Evolutionary conservation across 306 rosid species (phyloP).

Genomic region (Sesbania bispinosa): DNA sequence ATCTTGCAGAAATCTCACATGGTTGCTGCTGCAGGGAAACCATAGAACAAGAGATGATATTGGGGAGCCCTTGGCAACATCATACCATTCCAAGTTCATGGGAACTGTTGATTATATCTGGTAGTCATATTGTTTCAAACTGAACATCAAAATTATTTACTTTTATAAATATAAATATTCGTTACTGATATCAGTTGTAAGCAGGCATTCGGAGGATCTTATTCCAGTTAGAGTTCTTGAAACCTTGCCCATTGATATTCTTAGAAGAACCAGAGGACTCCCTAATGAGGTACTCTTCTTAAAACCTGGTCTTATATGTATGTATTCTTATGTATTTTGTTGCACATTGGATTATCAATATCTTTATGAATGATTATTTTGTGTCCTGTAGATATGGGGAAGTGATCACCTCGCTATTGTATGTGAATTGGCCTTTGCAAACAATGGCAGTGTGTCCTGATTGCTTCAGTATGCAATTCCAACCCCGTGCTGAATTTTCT

Average conservation of each 20-base stretch:
- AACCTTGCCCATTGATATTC: constrained; percentile 64
- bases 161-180: background rate
- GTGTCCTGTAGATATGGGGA: constrained; percentile 73
- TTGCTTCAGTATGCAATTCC: background rate
- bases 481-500: constrained; percentile 8
- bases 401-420: constrained; percentile 89
- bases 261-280: constrained; percentile 72
- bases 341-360: background rate
- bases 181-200: constrained; percentile 13
- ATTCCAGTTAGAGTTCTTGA: constrained; percentile 83
- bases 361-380: constrained; percentile 7
- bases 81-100: constrained; percentile 90
- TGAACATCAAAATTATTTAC: constrained; percentile 7
- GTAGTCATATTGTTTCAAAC: constrained; percentile 36
- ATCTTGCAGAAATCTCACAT: constrained; percentile 3
- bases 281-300: constrained; percentile 68
- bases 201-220: constrained; percentile 76
- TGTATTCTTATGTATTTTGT: constrained; percentile 2
- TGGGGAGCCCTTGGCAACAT: constrained; percentile 94
- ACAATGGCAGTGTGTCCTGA: constrained; percentile 21
- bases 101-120: constrained; percentile 98
- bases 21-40: constrained; percentile 59
- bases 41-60: constrained; percentile 59
- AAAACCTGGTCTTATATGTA: background rate
- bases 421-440: constrained; percentile 71